A percentile compares a stretch with the other conserved stretches of the same genome.
Evolutionary conservation across 2,329 filamentous ascomycete species (phyloP).

Genomic region (Pseudogymnoascus sp.): DNA sequence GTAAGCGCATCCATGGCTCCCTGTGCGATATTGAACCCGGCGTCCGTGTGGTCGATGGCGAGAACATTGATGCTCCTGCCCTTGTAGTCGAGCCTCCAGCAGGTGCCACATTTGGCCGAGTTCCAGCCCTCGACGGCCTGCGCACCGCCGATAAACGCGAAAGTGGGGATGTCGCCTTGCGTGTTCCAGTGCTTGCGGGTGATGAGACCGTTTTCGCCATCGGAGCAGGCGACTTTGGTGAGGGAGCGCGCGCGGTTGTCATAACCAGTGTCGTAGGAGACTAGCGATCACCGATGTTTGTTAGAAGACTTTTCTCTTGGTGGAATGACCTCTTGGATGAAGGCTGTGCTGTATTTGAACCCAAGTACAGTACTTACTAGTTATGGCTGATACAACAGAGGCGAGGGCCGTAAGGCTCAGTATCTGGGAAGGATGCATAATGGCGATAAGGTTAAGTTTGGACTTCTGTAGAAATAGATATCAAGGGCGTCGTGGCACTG

Average conservation of each 20-base stretch:
- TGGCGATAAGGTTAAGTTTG: background rate
- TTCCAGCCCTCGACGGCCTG: conserved; percentile 47
- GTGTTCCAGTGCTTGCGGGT: conserved; percentile 49
- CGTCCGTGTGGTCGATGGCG: conserved; percentile 43
- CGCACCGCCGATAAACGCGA: conserved; percentile 48
- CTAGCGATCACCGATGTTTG: conserved; percentile 22
- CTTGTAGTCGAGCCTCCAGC: conserved; percentile 47
- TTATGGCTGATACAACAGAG: background rate
- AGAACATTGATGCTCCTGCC: conserved; percentile 45
- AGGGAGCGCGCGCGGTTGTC: conserved; percentile 51
- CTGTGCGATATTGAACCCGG: conserved; percentile 49
- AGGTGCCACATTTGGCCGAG: conserved; percentile 46
- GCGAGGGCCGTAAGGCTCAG: background rate
- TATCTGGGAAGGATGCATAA: background rate
- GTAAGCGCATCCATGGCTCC: conserved; percentile 49
- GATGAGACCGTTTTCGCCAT: conserved; percentile 58
- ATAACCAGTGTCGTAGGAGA: conserved; percentile 67
- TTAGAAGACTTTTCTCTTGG: background rate
- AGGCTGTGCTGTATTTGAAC: background rate
- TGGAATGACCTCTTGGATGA: background rate
- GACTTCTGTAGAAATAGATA: background rate
- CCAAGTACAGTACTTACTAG: background rate
- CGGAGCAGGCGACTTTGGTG: conserved; percentile 53
- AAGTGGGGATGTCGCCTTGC: conserved; percentile 42
- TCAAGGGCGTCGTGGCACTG: background rate